These are phyloP conservation scores for Boletus rufocinnamomeus DNA, from an alignment of 768 basidiomycete species.

Conservation along the genomic window DNA sequence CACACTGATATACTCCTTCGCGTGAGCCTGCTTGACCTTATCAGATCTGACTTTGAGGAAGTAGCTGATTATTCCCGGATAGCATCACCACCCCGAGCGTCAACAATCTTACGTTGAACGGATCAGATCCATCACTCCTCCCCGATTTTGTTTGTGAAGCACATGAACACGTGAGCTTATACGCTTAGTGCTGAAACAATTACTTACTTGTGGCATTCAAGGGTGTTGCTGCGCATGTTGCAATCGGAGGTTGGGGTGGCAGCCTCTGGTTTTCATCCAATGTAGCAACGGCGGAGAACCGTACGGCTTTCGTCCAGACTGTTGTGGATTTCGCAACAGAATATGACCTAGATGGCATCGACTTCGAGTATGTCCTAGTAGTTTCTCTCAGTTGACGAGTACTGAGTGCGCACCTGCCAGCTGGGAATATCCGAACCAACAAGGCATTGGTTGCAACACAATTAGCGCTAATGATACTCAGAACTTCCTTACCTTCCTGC, in stretches of 20 bases:
- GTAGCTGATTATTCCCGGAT: not conserved
- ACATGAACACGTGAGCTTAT: conserved; percentile 35
- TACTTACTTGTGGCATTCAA: conserved; percentile 26
- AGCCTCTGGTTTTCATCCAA: conserved; percentile 61
- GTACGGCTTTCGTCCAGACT: conserved; percentile 64
- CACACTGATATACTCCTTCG: conserved; percentile 69
- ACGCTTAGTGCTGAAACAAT: not conserved
- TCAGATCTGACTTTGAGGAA: not conserved
- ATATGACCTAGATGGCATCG: conserved; percentile 60
- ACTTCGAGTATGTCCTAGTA: conserved; percentile 28
- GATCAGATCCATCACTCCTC: conserved; percentile 50
- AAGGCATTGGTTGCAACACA: conserved; percentile 72
- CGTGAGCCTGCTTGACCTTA: conserved; percentile 37
- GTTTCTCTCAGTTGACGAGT: not conserved
- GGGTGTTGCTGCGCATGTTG: conserved; percentile 57
- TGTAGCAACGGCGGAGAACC: conserved; percentile 56
- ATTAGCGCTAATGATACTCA: conserved; percentile 58
- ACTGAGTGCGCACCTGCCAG: conserved; percentile 41
- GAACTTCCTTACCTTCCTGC: conserved; percentile 79
- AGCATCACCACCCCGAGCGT: conserved; percentile 40
- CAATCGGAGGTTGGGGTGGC: conserved; percentile 78
- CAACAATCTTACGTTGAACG: conserved; percentile 33
- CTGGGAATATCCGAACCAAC: conserved; percentile 81
- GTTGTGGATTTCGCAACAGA: conserved; percentile 47
- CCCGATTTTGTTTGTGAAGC: conserved; percentile 57